Base-by-base conservation (phyloP, 2,329 filamentous ascomycete genomes). In the Hymenoscyphus occultus region DNA sequence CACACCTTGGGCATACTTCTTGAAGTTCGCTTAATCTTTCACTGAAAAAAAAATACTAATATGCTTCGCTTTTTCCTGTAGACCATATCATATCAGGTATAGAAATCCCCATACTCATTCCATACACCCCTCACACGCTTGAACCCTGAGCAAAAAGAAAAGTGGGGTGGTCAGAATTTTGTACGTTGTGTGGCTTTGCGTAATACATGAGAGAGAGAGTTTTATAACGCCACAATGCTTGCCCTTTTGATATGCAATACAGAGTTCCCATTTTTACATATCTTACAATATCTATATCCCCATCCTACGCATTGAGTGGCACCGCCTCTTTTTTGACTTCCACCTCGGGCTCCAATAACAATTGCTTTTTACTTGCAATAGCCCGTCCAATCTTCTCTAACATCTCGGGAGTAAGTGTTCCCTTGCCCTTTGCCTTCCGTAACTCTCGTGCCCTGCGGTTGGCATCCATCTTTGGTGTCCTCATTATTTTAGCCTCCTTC, bases 301-400 rank as follows among this genome's bases (percentile, higher is more conserved):
- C 22, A 19, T 31, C 61, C 51, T 71, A 68, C 56, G 65, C 67
- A 39, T 65, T 61, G 16, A 64, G 59, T 22, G 60, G 51, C 39
- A 42, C 61, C 12, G 64, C 59, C 58, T 61, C 56, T 4, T 51
- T 14, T 5, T 32, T 45, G 39, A 32, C n/a, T 7, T 39, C 56
- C 32, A 65, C 67, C 42, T 68, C 62, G 22, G 63, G 64, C 22
- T 74, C 56, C 6, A 64, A 57, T 5, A n/a, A 4, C n/a, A 67
- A 16, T 39, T 63, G 60, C 59, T 66, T 70, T 63, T 71, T 76
- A 62, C 68, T 60, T 1, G 73, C 74, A 64, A 77, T 75, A 10
- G 75, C 64, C 60, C 69, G 70, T 39, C 75, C 75, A 64, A 77
- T 74, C 61, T 65, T 72, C 65, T 70, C 68, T 64, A 76, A 59